phyloP scores from a whole-genome alignment of 2,329 filamentous ascomycete species.

The Penicillium rolfsii region DNA sequence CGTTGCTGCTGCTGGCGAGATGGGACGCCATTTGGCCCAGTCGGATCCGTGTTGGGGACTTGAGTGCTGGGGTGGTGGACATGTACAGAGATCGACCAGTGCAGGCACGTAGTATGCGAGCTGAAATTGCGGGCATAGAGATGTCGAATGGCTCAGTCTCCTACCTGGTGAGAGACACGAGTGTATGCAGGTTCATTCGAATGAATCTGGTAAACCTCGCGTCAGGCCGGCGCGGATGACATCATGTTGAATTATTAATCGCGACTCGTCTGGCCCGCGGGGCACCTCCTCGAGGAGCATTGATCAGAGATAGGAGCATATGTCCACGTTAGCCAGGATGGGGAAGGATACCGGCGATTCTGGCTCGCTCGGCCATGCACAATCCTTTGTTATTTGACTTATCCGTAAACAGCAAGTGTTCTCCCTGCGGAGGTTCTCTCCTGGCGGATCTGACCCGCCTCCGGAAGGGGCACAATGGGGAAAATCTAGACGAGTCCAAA shows the following conservation, averaged over 20 bases:
- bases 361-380: neutral
- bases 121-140: constrained; percentile 10
- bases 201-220: constrained; percentile 9
- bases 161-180: neutral
- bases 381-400: neutral
- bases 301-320: too few species aligned
- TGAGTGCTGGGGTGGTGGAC: constrained; percentile 26
- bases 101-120: constrained; percentile 13
- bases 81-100: constrained; percentile 28
- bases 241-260: constrained; percentile 28
- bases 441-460: constrained; percentile 2
- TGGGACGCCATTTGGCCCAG: constrained; percentile 53
- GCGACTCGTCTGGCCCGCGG: neutral
- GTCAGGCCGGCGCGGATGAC: constrained; percentile 17
- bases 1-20: constrained; percentile 35
- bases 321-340: neutral
- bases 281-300: too few species aligned
- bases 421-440: neutral
- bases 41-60: constrained; percentile 29
- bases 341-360: neutral
- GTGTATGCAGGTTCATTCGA: neutral
- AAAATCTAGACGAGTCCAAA: neutral
- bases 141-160: neutral
- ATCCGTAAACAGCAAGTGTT: neutral
- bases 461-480: neutral